These are phyloP conservation scores for Spergularia bocconei DNA, from an alignment of 148 eudicot species.

Conservation along the genomic window DNA sequence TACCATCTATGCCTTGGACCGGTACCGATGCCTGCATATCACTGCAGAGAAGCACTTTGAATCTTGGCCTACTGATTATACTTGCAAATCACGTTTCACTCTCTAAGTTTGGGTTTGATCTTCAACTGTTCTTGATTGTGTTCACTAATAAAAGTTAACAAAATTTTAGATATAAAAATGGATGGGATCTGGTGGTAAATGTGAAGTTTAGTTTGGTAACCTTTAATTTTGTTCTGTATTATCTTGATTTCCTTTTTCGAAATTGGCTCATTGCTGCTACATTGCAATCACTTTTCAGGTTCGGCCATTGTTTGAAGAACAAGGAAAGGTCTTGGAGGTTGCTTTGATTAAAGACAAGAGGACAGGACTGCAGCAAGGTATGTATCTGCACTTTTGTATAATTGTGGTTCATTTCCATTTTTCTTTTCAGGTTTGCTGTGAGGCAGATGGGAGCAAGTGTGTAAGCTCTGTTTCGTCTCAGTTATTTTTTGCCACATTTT, in stretches of 20 bases:
- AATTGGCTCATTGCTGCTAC: not conserved
- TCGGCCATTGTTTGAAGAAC: slow-evolving; percentile 82
- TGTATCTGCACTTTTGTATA: slow-evolving; percentile 27
- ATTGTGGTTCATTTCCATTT: slow-evolving; percentile 32
- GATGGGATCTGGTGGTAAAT: not conserved
- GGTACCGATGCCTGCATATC: not conserved
- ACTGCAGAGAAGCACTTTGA: not conserved
- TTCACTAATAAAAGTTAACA: not conserved
- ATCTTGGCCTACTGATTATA: not conserved
- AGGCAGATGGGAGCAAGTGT: slow-evolving; percentile 71
- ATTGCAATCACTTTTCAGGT: slow-evolving; percentile 47
- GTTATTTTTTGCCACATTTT: slow-evolving; percentile 55
- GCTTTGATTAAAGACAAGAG: slow-evolving; percentile 88
- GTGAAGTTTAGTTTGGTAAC: not conserved
- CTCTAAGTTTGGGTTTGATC: not conserved
- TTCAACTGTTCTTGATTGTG: not conserved
- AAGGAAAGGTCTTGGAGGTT: slow-evolving; percentile 88
- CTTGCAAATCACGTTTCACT: not conserved
- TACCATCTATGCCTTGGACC: too few relatives aligned
- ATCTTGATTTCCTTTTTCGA: not conserved
- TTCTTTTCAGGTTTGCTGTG: slow-evolving; percentile 79
- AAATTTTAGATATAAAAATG: not conserved
- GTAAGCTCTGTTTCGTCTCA: slow-evolving; percentile 64
- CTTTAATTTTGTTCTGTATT: not conserved
- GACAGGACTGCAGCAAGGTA: slow-evolving; percentile 97